Percentiles rank a stretch among this genome's conserved stretches.
Conservation (phyloP, 176 grass and related monocot genomes). For the Cenchrus fungigraminus region DNA sequence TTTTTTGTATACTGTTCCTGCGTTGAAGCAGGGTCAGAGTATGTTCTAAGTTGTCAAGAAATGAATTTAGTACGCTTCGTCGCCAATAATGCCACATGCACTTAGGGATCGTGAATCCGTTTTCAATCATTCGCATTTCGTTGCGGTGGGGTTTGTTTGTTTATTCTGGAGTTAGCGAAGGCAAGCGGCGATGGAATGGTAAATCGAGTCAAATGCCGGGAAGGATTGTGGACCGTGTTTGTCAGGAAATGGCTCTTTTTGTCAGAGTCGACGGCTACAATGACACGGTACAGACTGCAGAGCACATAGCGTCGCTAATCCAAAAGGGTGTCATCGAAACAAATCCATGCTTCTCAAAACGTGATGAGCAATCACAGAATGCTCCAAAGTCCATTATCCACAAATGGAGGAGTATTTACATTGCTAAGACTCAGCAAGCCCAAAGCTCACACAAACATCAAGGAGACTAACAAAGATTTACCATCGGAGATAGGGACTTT, state of each 20-base stretch:
- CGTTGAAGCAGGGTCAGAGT: slow-evolving; percentile 16
- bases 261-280: not conserved
- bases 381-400: not conserved
- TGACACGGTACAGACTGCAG: not conserved
- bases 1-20: not conserved
- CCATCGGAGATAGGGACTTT: not conserved
- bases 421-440: not conserved
- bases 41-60: slow-evolving; percentile 13
- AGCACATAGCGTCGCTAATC: not conserved
- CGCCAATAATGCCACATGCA: slow-evolving; percentile 26
- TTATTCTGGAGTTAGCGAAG: not conserved
- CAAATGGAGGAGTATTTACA: not conserved
- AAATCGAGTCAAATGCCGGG: slow-evolving; percentile 5
- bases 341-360: not conserved
- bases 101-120: not conserved
- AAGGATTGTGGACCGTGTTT: not conserved
- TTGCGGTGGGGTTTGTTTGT: not conserved
- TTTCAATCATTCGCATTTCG: not conserved
- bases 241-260: slow-evolving; percentile 9
- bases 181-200: not conserved
- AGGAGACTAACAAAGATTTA: slow-evolving; percentile 27
- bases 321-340: not conserved
- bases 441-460: not conserved
- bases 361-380: not conserved
- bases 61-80: not conserved